Conservation (phyloP, 768 basidiomycete species). For the Tremella fuciformis region DNA sequence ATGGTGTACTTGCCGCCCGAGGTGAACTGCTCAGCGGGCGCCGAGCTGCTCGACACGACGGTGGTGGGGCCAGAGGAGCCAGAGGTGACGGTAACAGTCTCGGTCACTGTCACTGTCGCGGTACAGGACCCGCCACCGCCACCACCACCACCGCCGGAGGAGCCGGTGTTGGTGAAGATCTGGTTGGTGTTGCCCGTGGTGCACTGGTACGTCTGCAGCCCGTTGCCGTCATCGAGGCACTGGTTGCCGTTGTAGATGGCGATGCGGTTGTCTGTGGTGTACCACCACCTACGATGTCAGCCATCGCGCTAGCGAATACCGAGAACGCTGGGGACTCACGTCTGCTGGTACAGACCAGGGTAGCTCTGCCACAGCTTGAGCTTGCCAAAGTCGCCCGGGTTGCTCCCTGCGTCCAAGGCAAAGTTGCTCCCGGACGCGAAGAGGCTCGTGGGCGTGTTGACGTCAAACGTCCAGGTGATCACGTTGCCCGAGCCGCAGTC, state of each 20-base stretch:
- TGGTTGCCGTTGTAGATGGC: conserved; percentile 20
- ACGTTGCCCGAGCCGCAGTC: conserved; percentile 13
- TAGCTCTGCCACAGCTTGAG: conserved; percentile 13
- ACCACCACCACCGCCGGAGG: no score
- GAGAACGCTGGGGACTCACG: conserved; percentile 9
- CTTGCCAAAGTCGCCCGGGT: conserved; percentile 11
- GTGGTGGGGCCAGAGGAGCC: background rate
- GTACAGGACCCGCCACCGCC: no score
- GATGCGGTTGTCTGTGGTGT: conserved; percentile 18
- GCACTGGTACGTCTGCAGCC: conserved; percentile 20
- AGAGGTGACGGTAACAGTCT: no score
- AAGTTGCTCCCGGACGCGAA: conserved; percentile 9
- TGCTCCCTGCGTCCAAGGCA: conserved; percentile 19
- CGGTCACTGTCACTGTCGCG: no score
- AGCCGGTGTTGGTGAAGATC: conserved; percentile 1
- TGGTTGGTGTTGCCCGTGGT: conserved; percentile 22
- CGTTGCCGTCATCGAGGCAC: conserved; percentile 18
- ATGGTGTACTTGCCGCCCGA: no score
- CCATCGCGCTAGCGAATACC: background rate
- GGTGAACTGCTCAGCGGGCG: background rate
- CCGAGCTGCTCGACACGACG: conserved; percentile 2
- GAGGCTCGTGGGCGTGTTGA: conserved; percentile 7
- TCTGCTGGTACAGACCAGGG: conserved; percentile 15
- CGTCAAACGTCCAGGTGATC: conserved; percentile 16
- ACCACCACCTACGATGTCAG: conserved; percentile 16